These are phyloP conservation scores for Viola odorata DNA, from an alignment of 345 rosid genomes.

Conservation along the genomic window DNA sequence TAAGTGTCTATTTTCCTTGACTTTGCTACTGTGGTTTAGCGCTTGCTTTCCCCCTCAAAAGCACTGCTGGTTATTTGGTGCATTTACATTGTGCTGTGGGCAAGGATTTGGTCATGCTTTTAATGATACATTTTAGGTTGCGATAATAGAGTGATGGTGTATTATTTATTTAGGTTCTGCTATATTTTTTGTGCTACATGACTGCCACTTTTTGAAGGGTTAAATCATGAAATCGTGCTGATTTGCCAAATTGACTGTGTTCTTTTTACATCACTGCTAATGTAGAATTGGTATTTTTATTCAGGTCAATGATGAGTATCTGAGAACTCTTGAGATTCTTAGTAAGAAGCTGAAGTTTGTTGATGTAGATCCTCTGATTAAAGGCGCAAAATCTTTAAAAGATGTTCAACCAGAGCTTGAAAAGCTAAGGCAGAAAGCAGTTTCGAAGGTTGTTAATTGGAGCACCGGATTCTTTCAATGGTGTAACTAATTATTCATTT, in stretches of 20 bases:
- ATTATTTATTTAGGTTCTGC: too few relatives aligned
- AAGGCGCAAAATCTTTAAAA: slow-evolving; percentile 79
- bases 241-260: slow-evolving; percentile 7
- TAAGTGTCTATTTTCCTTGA: too few relatives aligned
- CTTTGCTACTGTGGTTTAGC: too few relatives aligned
- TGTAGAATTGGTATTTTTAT: slow-evolving; percentile 24
- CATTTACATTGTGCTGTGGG: too few relatives aligned
- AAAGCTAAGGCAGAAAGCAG: slow-evolving; percentile 91
- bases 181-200: too few relatives aligned
- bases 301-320: slow-evolving; percentile 89
- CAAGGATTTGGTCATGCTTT: too few relatives aligned
- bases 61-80: too few relatives aligned
- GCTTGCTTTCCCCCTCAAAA: too few relatives aligned
- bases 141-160: too few relatives aligned
- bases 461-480: slow-evolving; percentile 1
- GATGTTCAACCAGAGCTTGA: slow-evolving; percentile 98
- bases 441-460: slow-evolving; percentile 62
- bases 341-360: slow-evolving; percentile 90
- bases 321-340: slow-evolving; percentile 81
- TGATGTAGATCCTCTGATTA: slow-evolving; percentile 69
- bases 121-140: too few relatives aligned
- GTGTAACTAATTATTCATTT: background rate
- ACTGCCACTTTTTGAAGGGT: background rate
- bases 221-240: background rate
- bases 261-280: slow-evolving; percentile 9